Evolutionary conservation across 2,329 filamentous ascomycete genomes (phyloP), one percentile per base, ranked within the genome.

Genomic region (Cordyceps farinosa): DNA sequence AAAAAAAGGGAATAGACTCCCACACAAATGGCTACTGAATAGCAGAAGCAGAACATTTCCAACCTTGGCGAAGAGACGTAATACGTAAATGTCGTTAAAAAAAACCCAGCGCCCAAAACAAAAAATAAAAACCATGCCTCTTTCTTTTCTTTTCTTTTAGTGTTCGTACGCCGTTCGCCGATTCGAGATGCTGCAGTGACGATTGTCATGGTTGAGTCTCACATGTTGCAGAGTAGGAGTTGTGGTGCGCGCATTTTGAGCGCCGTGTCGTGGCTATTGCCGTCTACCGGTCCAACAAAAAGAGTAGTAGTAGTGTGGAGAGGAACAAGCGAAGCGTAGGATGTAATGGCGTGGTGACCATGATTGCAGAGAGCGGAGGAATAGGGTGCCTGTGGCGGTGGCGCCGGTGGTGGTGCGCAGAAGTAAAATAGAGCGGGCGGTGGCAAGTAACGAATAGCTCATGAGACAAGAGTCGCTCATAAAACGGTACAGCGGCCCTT

Each of bases 141-240:
- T 65, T 56, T 64, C 50, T 58, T 65, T 56, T 75, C 70, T 72
- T 71, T 73, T 67, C 71, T 72, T 73, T 74, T 70, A 69, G 45
- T 73, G 70, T 70, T 69, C 63, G 69, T 75, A 72, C 75, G 73
- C 75, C 75, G 72, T 76, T 75, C 75, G 75, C 75, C 75, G 70
- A 68, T 74, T 69, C 70, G 72, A 68, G 70, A 71, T 70, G 68
- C 68, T 70, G 68, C 70, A 48, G 66, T 63, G 65, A 67, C 67
- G 66, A 66, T 67, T 68, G 68, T 69, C 70, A 69, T 67, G 67
- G 70, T 66, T 66, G 66, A 70, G 32, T 36, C 30, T 47, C 44
- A 27, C 38, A 30, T 47, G 42, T 38, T 58, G 55, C 22, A 58
- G 44, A 36, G 54, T 38, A 27, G 29, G 40, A 69, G 64, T 64